These are phyloP conservation scores for Cenococcum geophilum DNA, from an alignment of 495 filamentous ascomycete genomes.

Conservation along the genomic window DNA sequence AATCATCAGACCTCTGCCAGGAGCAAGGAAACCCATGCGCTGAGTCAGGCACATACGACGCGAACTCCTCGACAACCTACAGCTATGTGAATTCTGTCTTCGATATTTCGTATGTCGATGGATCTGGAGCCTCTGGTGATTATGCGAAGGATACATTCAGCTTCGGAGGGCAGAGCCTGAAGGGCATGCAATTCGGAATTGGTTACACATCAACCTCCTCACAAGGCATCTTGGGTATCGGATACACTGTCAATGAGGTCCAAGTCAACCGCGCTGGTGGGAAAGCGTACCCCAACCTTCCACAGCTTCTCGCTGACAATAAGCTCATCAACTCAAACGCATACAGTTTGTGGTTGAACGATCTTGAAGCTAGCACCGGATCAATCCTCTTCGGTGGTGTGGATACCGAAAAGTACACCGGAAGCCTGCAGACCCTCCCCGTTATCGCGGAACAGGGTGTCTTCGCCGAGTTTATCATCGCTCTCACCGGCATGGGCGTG, in stretches of 20 bases:
- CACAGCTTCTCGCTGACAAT: conserved; percentile 62
- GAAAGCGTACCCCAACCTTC: conserved; percentile 69
- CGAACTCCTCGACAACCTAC: conserved; percentile 78
- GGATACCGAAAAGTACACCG: conserved; percentile 71
- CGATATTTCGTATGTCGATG: conserved; percentile 89
- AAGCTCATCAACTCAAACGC: conserved; percentile 71
- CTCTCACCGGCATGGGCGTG: conserved; percentile 58
- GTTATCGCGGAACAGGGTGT: conserved; percentile 43
- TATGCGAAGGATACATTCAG: conserved; percentile 74
- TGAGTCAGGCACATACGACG: conserved; percentile 45
- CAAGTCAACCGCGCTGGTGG: conserved; percentile 57
- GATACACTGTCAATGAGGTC: conserved; percentile 79
- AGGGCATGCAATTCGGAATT: conserved; percentile 75
- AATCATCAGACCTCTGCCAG: conserved; percentile 55
- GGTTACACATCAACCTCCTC: conserved; percentile 65
- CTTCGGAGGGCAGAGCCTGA: conserved; percentile 57
- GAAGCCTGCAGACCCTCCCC: conserved; percentile 67
- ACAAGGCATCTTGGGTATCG: conserved; percentile 86
- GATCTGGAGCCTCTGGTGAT: conserved; percentile 70
- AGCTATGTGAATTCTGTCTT: conserved; percentile 69
- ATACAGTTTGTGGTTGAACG: conserved; percentile 86
- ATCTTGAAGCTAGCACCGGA: conserved; percentile 61
- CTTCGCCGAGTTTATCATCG: conserved; percentile 76
- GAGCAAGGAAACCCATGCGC: conserved; percentile 30
- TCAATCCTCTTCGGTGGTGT: conserved; percentile 89